Evolutionary conservation across 2,329 filamentous ascomycete genomes (phyloP), one percentile per base, ranked within the genome.

Genomic region (Blumeria graminis): DNA sequence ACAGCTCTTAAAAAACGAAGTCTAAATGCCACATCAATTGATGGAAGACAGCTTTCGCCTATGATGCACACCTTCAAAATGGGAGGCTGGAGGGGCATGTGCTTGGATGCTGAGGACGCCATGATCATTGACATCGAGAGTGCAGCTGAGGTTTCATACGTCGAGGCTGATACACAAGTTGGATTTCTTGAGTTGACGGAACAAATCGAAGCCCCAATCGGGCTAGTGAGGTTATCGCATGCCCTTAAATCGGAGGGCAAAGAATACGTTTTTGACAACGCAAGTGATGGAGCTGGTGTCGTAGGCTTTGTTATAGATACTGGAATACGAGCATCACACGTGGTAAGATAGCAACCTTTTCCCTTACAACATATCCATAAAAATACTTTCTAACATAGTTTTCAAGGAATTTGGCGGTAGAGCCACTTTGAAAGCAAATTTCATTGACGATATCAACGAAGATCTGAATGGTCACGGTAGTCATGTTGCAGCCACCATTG

Each of bases 1-100:
- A 63, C 70, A 33, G 66, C 71, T 35, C 66, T 82, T 59, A 69
- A 72, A 65, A 80, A 76, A 68, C 74, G 76, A 60, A 78, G 79
- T 65, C 62, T 79, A 50, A 68, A 68, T 65, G 75, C 76, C 67
- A 72, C 76, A 45, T 71, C 70, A 39, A 62, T 72, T 16, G 62
- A 67, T 54, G 76, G 76, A 56, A 70, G 71, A 50, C 58, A 68
- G 9, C 65, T 80, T 53, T 5, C 48, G 6, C 52, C 33, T 16
- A 50, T 57, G 9, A 69, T 77, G 59, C 66, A 70, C 59, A 67
- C 69, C 9, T 72, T 76, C 66, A 67, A 68, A 60, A 70, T 80
- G 65, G 65, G 65, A 52, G 66, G 63, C 50, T 78, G 75, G 74
- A 73, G 73, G 43, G 76, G 73, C 60, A 74, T 76, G 70, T 65